phyloP scores from a whole-genome alignment of 78 protist species.

The Monocercomonoides exilis region DNA sequence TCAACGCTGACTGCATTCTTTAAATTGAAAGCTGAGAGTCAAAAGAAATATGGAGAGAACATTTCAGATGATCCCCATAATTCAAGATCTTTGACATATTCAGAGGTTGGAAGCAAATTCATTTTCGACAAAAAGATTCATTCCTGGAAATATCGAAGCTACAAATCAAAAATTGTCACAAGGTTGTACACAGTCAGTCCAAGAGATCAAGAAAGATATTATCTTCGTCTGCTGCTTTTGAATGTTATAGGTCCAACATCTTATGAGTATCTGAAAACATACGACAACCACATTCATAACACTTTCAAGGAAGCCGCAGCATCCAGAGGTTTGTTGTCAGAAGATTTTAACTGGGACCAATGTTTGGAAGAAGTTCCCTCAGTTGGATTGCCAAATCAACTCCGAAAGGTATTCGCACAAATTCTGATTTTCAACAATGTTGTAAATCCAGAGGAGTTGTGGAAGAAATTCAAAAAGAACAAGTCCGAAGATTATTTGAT shows the following conservation, averaged over 20 bases:
- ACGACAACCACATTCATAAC: not conserved
- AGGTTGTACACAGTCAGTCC: constrained; percentile 1
- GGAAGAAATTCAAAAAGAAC: no score
- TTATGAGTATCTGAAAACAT: not conserved
- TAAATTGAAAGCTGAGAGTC: not conserved
- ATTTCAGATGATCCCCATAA: not conserved
- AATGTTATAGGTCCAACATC: not conserved
- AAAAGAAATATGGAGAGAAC: not conserved
- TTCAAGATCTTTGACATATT: not conserved
- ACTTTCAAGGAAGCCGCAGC: not conserved
- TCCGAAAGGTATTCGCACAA: not conserved
- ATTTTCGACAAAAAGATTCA: not conserved
- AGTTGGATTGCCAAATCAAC: not conserved
- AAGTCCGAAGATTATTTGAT: no score
- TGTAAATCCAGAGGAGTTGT: not conserved
- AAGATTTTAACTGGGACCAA: not conserved
- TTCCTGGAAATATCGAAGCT: not conserved
- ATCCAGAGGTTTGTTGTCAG: not conserved
- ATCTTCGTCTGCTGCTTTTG: not conserved
- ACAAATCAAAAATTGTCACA: not conserved
- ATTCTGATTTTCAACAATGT: not conserved
- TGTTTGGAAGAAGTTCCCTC: not conserved
- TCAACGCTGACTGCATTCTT: not conserved
- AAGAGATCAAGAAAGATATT: not conserved
- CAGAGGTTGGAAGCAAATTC: not conserved